Evolutionary conservation across 2,329 filamentous ascomycete genomes (phyloP).

Genomic region (Hypoxylon sp.): DNA sequence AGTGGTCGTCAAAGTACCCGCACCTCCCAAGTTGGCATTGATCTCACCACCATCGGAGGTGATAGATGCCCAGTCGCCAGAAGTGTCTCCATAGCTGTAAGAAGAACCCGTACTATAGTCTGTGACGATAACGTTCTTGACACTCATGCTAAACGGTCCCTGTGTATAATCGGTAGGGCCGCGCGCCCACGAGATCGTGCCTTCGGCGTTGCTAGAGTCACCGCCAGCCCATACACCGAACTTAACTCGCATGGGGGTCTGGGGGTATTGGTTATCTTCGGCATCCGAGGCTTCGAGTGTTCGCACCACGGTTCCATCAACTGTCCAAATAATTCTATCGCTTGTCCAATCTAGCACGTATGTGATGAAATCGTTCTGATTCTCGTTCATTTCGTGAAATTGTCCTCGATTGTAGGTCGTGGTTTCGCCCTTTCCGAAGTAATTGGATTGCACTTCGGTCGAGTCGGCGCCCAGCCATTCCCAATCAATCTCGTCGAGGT

Average conservation of each 20-base stretch:
- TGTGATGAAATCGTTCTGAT: conserved; percentile 80
- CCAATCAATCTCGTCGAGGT: conserved; percentile 95
- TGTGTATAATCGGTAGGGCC: conserved; percentile 84
- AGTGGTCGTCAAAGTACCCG: conserved; percentile 60
- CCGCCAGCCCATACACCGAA: conserved; percentile 93
- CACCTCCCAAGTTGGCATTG: conserved; percentile 70
- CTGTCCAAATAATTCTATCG: conserved; percentile 84
- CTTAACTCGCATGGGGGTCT: conserved; percentile 94
- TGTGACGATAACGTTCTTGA: conserved; percentile 77
- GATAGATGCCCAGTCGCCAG: conserved; percentile 84
- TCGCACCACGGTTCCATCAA: conserved; percentile 79
- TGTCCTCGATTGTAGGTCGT: conserved; percentile 87
- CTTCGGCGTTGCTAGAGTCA: conserved; percentile 78
- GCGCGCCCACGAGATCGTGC: conserved; percentile 90
- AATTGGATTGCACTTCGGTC: conserved; percentile 90
- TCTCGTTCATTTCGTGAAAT: conserved; percentile 75
- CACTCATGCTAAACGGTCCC: conserved; percentile 87
- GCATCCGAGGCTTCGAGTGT: conserved; percentile 76
- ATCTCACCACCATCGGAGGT: conserved; percentile 79
- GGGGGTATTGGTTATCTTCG: conserved; percentile 80
- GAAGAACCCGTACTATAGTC: conserved; percentile 93
- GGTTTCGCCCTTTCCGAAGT: conserved; percentile 92
- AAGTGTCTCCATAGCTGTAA: conserved; percentile 83
- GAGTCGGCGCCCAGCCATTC: conserved; percentile 89
- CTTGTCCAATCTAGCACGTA: conserved; percentile 94